Evolutionary conservation across 768 basidiomycete genomes (phyloP).

Genomic region (Boletus insuetus): DNA sequence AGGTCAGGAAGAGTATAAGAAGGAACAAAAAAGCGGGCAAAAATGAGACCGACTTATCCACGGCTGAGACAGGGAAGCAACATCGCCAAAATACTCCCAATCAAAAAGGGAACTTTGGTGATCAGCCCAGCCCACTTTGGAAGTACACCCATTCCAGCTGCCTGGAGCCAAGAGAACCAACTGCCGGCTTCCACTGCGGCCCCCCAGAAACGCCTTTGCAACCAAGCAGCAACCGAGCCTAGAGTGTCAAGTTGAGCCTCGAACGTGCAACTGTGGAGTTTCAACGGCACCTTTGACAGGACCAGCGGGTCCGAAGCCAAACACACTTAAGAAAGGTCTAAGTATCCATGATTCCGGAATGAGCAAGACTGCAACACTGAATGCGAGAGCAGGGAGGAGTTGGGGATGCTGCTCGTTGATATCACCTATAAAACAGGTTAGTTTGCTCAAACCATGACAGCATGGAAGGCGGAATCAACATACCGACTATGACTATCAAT

Average conservation of each 20-base stretch:
- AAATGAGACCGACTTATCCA: not conserved
- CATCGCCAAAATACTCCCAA: not conserved
- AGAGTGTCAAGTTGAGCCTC: not conserved
- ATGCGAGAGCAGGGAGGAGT: constrained; percentile 1
- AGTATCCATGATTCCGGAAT: constrained; percentile 17
- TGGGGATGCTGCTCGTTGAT: constrained; percentile 15
- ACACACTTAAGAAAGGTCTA: constrained; percentile 3
- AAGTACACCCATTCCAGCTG: constrained; percentile 8
- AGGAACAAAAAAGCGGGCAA: no score
- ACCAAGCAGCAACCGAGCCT: constrained; percentile 16
- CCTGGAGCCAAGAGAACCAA: constrained; percentile 3
- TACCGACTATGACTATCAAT: constrained; percentile 9
- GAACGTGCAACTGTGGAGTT: not conserved
- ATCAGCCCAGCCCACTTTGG: constrained; percentile 7
- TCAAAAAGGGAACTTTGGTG: not conserved
- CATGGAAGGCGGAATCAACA: not conserved
- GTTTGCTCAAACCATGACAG: not conserved
- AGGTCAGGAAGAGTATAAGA: no score
- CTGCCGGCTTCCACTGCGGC: no score
- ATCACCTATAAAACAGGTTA: constrained; percentile 4
- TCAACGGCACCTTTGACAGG: constrained; percentile 10
- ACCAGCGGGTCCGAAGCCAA: constrained; percentile 17
- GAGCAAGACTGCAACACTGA: constrained; percentile 2
- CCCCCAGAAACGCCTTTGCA: not conserved
- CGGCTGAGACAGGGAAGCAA: not conserved